Conservation (phyloP, 352 stramenopile genomes). For the Phytophthora cactorum region DNA sequence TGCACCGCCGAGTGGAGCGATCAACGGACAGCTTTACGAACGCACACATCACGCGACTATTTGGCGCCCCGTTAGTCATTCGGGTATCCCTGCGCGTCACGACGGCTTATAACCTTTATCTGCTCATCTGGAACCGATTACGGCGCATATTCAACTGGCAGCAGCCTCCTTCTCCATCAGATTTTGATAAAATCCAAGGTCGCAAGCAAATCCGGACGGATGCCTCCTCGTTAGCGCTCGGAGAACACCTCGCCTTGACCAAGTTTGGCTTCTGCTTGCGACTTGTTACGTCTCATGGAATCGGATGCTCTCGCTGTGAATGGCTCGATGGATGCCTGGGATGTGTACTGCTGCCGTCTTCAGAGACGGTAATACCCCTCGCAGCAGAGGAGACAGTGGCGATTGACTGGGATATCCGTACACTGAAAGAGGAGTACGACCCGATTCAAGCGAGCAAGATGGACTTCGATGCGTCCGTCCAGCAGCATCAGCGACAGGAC, state of each 20-base stretch:
- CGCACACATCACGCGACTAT: slow-evolving; percentile 76
- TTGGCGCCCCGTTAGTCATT: slow-evolving; percentile 79
- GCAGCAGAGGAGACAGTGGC: slow-evolving; percentile 83
- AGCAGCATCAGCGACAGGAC: slow-evolving; percentile 70
- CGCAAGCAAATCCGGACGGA: slow-evolving; percentile 42
- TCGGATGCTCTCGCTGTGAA: slow-evolving; percentile 88
- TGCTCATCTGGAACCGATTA: slow-evolving; percentile 79
- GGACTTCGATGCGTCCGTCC: slow-evolving; percentile 68
- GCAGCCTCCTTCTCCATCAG: slow-evolving; percentile 40
- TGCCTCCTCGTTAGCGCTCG: slow-evolving; percentile 66
- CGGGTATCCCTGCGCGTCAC: slow-evolving; percentile 69
- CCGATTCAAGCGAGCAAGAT: slow-evolving; percentile 85
- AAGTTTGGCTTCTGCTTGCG: slow-evolving; percentile 88
- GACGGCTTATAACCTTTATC: slow-evolving; percentile 78
- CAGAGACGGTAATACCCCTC: slow-evolving; percentile 46
- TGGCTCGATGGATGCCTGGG: slow-evolving; percentile 89
- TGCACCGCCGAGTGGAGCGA: slow-evolving; percentile 84
- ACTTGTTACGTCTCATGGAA: slow-evolving; percentile 79
- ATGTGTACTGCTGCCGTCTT: slow-evolving; percentile 77
- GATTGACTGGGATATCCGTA: slow-evolving; percentile 92
- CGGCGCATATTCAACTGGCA: slow-evolving; percentile 89
- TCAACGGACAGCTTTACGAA: slow-evolving; percentile 85
- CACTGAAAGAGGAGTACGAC: slow-evolving; percentile 88
- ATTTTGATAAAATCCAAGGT: slow-evolving; percentile 34
- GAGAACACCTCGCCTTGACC: slow-evolving; percentile 61